Evolutionary conservation across 75 land plant species (phyloP).

Genomic region (Pinus tabuliformis): DNA sequence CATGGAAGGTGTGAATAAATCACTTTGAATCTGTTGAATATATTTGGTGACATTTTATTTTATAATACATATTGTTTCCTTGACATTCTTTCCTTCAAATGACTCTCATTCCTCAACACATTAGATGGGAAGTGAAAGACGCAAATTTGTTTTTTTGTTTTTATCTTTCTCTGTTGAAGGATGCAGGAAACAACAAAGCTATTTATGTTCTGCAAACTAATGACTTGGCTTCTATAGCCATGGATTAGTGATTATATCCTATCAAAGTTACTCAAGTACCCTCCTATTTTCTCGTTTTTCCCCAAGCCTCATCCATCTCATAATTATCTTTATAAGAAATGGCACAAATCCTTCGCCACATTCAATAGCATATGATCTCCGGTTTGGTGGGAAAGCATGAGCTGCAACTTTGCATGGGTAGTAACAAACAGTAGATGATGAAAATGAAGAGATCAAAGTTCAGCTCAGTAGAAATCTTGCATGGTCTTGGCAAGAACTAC

Average conservation of each 20-base stretch:
- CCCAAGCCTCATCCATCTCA: not conserved
- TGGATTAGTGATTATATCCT: not conserved
- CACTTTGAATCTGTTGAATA: not conserved
- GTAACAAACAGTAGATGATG: not conserved
- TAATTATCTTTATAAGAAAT: not conserved
- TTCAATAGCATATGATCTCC: not conserved
- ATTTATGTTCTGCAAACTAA: not conserved
- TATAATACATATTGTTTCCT: not conserved
- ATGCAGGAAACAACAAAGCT: not conserved
- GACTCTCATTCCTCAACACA: no score
- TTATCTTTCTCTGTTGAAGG: not conserved
- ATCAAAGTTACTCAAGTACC: not conserved
- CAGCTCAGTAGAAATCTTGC: not conserved
- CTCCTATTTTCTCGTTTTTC: not conserved
- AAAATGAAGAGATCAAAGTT: not conserved
- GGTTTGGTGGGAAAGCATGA: not conserved
- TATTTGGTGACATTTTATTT: not conserved
- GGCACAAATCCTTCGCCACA: not conserved
- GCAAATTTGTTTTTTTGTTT: not conserved
- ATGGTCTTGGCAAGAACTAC: not conserved
- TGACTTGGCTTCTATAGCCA: not conserved
- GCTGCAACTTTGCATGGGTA: not conserved
- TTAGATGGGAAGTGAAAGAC: not conserved
- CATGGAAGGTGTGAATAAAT: conserved; percentile 41
- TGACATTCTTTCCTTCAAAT: not conserved